A percentile compares a stretch with the other conserved stretches of the same genome.
These are phyloP conservation scores for Exophiala aquamarina DNA, from an alignment of 2,329 filamentous ascomycete species.

Conservation along the genomic window DNA sequence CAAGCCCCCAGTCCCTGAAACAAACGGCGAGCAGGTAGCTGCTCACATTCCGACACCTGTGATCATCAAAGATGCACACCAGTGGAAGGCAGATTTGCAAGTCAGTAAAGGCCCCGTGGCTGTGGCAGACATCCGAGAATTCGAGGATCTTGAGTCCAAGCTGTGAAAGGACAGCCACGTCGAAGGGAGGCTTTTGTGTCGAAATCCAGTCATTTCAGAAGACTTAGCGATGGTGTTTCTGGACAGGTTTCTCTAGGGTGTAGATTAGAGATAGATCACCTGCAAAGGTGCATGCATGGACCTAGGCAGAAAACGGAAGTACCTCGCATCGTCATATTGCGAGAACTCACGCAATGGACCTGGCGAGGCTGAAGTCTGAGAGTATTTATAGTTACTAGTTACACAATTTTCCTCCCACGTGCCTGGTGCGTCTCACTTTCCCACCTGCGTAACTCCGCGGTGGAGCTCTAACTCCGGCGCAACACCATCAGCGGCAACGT, in stretches of 20 bases:
- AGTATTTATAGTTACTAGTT: no score
- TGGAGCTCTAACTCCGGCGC: no score
- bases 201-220: background rate
- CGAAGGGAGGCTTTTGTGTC: background rate
- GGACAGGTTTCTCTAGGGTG: conserved; percentile 1
- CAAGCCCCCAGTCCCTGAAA: conserved; percentile 32
- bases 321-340: conserved; percentile 1
- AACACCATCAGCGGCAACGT: no score
- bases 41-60: conserved; percentile 48
- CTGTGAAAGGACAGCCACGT: conserved; percentile 56
- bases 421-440: no score
- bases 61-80: conserved; percentile 74
- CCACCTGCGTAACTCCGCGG: no score
- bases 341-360: no score
- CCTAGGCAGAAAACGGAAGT: conserved; percentile 1
- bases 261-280: conserved; percentile 9
- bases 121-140: conserved; percentile 74
- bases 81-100: conserved; percentile 74
- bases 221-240: conserved; percentile 18
- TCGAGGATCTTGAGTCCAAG: conserved; percentile 82
- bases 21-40: conserved; percentile 33
- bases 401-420: no score
- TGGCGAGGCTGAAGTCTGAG: no score
- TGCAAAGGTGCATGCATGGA: conserved; percentile 4
- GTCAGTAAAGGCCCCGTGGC: conserved; percentile 72